These are phyloP conservation scores for Xerocomus potaroensis DNA, from an alignment of 768 basidiomycete species.

Conservation along the genomic window DNA sequence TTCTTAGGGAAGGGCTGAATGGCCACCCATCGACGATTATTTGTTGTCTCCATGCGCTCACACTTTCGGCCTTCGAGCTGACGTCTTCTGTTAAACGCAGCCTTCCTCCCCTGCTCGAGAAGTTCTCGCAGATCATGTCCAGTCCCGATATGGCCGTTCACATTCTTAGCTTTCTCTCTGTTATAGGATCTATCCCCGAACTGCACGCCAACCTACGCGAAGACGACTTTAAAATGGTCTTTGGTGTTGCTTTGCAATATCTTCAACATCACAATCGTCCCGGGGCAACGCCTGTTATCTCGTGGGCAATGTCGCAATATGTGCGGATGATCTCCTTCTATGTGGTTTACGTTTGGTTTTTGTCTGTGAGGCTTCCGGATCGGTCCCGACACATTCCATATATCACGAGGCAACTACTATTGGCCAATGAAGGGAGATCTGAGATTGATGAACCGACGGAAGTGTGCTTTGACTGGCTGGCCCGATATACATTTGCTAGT, in stretches of 20 bases:
- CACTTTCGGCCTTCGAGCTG: slow-evolving; percentile 84
- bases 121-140: slow-evolving; percentile 91
- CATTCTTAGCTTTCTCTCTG: slow-evolving; percentile 86
- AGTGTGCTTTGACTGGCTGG: slow-evolving; percentile 97
- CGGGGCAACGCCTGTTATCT: slow-evolving; percentile 54
- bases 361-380: slow-evolving; percentile 78
- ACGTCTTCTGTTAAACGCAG: slow-evolving; percentile 75
- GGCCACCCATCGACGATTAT: slow-evolving; percentile 75
- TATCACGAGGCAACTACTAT: slow-evolving; percentile 80
- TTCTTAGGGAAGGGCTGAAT: slow-evolving; percentile 64
- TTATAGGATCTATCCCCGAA: slow-evolving; percentile 74
- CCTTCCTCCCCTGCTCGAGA: slow-evolving; percentile 76
- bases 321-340: slow-evolving; percentile 87
- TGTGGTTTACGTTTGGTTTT: slow-evolving; percentile 92
- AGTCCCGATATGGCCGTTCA: slow-evolving; percentile 93
- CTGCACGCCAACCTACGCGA: slow-evolving; percentile 91
- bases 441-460: slow-evolving; percentile 86
- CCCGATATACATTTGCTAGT: slow-evolving; percentile 89
- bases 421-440: slow-evolving; percentile 74
- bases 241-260: slow-evolving; percentile 91
- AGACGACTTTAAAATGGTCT: slow-evolving; percentile 87
- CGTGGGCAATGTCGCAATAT: slow-evolving; percentile 88
- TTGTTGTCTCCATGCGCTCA: slow-evolving; percentile 85
- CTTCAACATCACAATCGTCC: slow-evolving; percentile 83
- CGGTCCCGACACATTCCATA: slow-evolving; percentile 77